These are phyloP conservation scores for Podaxis sp. DNA, from an alignment of 768 basidiomycete genomes.

Conservation along the genomic window DNA sequence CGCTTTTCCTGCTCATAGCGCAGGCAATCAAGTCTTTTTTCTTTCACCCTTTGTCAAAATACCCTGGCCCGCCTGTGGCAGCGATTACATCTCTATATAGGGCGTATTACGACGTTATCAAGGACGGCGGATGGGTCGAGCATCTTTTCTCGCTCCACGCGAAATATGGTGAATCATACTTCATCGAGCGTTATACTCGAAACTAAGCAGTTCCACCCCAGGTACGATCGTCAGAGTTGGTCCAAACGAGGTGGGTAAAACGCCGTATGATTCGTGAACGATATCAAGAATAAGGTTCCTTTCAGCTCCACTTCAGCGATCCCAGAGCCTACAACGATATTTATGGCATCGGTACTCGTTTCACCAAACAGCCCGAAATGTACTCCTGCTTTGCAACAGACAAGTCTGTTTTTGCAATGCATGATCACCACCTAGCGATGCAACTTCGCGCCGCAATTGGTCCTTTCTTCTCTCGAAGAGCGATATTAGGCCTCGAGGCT, in stretches of 20 bases:
- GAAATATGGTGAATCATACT: slow-evolving; percentile 27
- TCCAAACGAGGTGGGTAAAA: slow-evolving; percentile 31
- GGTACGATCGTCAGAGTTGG: slow-evolving; percentile 34
- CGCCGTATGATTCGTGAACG: neutral
- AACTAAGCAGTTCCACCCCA: slow-evolving; percentile 9
- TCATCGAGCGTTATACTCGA: neutral
- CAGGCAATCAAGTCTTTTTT: slow-evolving; percentile 16
- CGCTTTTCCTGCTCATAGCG: neutral
- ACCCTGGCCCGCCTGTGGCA: slow-evolving; percentile 30
- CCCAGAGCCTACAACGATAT: slow-evolving; percentile 36
- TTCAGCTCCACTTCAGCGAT: slow-evolving; percentile 38
- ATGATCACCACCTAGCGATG: slow-evolving; percentile 29
- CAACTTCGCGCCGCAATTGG: slow-evolving; percentile 30
- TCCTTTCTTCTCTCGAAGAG: slow-evolving; percentile 36
- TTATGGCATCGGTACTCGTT: slow-evolving; percentile 32
- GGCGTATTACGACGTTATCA: slow-evolving; percentile 30
- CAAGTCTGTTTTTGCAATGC: slow-evolving; percentile 31
- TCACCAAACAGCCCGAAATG: slow-evolving; percentile 30
- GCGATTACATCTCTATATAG: slow-evolving; percentile 28
- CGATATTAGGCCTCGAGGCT: slow-evolving; percentile 32
- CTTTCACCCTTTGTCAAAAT: slow-evolving; percentile 24
- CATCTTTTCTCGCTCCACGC: slow-evolving; percentile 31
- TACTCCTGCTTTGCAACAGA: slow-evolving; percentile 34
- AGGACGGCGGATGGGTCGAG: slow-evolving; percentile 33
- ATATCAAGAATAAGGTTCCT: slow-evolving; percentile 1